Evolutionary conservation across 441 rosid species (phyloP).

Genomic region (Gossypium trilobum): DNA sequence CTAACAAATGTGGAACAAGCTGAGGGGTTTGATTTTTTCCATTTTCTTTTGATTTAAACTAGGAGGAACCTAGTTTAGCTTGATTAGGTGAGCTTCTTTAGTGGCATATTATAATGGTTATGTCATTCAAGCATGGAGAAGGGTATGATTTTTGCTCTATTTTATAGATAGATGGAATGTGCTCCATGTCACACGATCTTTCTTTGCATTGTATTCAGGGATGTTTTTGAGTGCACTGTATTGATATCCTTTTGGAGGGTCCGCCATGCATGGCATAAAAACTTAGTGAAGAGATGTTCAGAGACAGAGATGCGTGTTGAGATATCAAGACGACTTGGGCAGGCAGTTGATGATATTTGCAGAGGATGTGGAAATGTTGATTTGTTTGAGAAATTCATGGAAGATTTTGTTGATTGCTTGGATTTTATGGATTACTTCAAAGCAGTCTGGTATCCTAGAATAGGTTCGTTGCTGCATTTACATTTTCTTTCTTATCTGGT

Average conservation of each 20-base stretch:
- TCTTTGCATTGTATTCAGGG: conserved; percentile 44
- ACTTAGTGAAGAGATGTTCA: conserved; percentile 63
- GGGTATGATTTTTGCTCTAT: not conserved
- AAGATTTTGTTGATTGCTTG: conserved; percentile 46
- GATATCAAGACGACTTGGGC: conserved; percentile 53
- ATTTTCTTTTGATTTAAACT: not conserved
- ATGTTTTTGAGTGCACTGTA: conserved; percentile 80
- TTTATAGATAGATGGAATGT: not conserved
- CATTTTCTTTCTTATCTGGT: not conserved
- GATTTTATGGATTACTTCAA: conserved; percentile 73
- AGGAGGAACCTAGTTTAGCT: not conserved
- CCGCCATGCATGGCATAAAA: conserved; percentile 81
- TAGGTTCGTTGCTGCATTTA: conserved; percentile 37
- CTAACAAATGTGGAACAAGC: not conserved
- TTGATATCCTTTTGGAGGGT: conserved; percentile 75
- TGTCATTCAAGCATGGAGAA: not conserved
- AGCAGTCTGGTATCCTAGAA: conserved; percentile 70
- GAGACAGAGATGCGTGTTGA: conserved; percentile 45
- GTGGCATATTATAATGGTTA: not conserved
- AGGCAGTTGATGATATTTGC: conserved; percentile 50
- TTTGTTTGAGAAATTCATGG: conserved; percentile 46
- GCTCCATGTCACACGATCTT: conserved; percentile 5
- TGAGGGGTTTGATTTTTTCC: not conserved
- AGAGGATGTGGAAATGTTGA: conserved; percentile 40
- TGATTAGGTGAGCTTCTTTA: not conserved